Percentiles rank a stretch among this genome's conserved stretches.
Conservation (phyloP, 2,329 filamentous ascomycete genomes). For the Bipolaris oryzae region DNA sequence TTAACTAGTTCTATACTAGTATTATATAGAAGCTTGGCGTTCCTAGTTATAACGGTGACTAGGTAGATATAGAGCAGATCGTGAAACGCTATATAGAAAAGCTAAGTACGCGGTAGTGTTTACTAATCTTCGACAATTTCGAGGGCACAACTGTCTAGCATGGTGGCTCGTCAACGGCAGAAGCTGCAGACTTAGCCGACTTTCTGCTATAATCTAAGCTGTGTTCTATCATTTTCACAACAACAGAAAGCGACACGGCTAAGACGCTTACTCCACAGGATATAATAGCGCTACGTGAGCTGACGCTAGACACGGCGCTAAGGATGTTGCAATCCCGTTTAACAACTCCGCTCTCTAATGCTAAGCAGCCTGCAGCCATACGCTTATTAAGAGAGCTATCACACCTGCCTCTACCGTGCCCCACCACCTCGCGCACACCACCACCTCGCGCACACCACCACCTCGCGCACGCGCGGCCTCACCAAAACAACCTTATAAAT, state of each 20-base stretch:
- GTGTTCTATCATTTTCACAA: slow-evolving; percentile 10
- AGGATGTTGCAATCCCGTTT: slow-evolving; percentile 3
- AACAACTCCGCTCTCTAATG: not conserved
- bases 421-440: too few relatives aligned
- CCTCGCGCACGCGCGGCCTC: too few relatives aligned
- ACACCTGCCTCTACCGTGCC: slow-evolving; percentile 16
- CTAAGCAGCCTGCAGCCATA: slow-evolving; percentile 11
- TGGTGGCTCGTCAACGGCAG: slow-evolving; percentile 6
- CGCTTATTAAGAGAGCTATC: slow-evolving; percentile 16
- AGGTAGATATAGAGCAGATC: slow-evolving; percentile 13
- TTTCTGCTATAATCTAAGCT: slow-evolving; percentile 1
- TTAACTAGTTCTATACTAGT: slow-evolving; percentile 47
- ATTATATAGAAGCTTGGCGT: slow-evolving; percentile 37
- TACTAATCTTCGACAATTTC: slow-evolving; percentile 21
- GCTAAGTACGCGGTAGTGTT: slow-evolving; percentile 5
- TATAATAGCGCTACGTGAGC: slow-evolving; percentile 15
- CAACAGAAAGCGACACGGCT: slow-evolving; percentile 10
- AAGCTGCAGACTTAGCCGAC: slow-evolving; percentile 1
- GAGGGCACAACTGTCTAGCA: slow-evolving; percentile 32
- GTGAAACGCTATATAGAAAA: slow-evolving; percentile 14
- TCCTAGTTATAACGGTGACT: slow-evolving; percentile 18
- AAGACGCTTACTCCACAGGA: slow-evolving; percentile 13
- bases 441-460: too few relatives aligned
- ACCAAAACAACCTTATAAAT: too few relatives aligned
- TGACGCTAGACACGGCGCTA: slow-evolving; percentile 9